Percentiles rank a stretch among this genome's conserved stretches.
Evolutionary conservation across 2,329 filamentous ascomycete genomes (phyloP).

Genomic region (Aspergillus quadricinctus): DNA sequence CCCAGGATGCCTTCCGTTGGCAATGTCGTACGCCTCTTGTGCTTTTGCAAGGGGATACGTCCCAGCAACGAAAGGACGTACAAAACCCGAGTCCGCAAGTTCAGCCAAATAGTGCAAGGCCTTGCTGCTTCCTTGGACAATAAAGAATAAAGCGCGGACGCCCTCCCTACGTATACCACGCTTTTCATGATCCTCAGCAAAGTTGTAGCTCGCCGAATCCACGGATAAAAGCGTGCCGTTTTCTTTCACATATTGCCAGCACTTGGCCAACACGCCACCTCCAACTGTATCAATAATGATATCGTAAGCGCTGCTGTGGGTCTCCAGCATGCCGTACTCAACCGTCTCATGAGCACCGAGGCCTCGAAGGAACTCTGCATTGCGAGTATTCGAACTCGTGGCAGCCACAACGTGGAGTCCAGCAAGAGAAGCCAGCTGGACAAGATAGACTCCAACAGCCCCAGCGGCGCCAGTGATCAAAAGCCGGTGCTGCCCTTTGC

Average conservation of each 20-base stretch:
- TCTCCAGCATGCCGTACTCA: conserved; percentile 28
- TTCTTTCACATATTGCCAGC: conserved; percentile 16
- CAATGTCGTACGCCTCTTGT: conserved; percentile 19
- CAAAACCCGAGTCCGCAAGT: conserved; percentile 8
- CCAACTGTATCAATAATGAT: conserved; percentile 24
- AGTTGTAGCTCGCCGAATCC: conserved; percentile 22
- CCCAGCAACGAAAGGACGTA: conserved; percentile 18
- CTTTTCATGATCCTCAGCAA: conserved; percentile 18
- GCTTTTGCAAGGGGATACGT: conserved; percentile 13
- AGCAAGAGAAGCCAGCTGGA: conserved; percentile 36
- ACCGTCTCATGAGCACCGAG: conserved; percentile 38
- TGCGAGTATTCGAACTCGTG: conserved; percentile 31
- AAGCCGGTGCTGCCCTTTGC: conserved; percentile 9
- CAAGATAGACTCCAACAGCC: conserved; percentile 33
- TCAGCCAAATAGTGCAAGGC: conserved; percentile 11
- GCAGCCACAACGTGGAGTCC: conserved; percentile 30
- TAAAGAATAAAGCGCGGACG: conserved; percentile 21
- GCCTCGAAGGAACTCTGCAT: conserved; percentile 28
- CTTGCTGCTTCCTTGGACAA: conserved; percentile 11
- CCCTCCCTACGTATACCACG: conserved; percentile 11
- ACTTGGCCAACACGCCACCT: conserved; percentile 13
- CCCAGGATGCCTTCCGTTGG: conserved; percentile 10
- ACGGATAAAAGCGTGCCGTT: conserved; percentile 20
- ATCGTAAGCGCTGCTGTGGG: conserved; percentile 11
- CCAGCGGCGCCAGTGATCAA: conserved; percentile 38